phyloP scores from a whole-genome alignment of 495 filamentous ascomycete genomes.

The Physcia stellaris region DNA sequence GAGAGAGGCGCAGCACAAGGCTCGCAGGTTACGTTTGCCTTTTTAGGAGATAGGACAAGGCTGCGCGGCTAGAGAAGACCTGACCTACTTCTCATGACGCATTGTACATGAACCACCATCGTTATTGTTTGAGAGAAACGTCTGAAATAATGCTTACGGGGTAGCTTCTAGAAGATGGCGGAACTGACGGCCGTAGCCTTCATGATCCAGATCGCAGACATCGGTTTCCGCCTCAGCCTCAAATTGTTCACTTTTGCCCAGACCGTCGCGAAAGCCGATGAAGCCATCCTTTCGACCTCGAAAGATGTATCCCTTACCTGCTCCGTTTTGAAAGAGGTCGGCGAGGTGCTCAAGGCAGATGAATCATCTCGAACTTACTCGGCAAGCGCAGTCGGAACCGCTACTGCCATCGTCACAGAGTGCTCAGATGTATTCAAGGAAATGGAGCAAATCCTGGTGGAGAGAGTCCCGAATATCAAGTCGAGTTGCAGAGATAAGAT shows the following conservation, averaged over 20 bases:
- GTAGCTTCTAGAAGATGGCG: no score
- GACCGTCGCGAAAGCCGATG: constrained; percentile 18
- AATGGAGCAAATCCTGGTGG: constrained; percentile 18
- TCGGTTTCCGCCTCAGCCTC: constrained; percentile 22
- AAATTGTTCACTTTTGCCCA: constrained; percentile 25
- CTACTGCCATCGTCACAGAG: constrained; percentile 13
- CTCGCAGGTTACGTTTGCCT: no score
- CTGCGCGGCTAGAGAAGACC: no score
- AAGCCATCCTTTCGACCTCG: constrained; percentile 20
- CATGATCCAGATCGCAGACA: constrained; percentile 25
- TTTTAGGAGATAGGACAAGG: no score
- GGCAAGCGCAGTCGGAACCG: constrained; percentile 15
- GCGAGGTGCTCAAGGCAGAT: constrained; percentile 16
- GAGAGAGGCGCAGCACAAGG: no score
- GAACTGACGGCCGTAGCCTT: constrained; percentile 21
- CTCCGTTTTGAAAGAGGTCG: constrained; percentile 21
- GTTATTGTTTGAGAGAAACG: neutral
- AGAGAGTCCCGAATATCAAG: no score
- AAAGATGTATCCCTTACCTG: constrained; percentile 25
- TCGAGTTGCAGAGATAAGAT: neutral
- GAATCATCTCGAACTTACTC: constrained; percentile 16
- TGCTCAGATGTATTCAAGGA: constrained; percentile 19
- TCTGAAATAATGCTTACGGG: neutral
- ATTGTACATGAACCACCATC: no score
- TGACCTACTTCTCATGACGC: no score